Base-by-base conservation (phyloP, 2,329 filamentous ascomycete genomes). In the Sporothrix dimorphospora region DNA sequence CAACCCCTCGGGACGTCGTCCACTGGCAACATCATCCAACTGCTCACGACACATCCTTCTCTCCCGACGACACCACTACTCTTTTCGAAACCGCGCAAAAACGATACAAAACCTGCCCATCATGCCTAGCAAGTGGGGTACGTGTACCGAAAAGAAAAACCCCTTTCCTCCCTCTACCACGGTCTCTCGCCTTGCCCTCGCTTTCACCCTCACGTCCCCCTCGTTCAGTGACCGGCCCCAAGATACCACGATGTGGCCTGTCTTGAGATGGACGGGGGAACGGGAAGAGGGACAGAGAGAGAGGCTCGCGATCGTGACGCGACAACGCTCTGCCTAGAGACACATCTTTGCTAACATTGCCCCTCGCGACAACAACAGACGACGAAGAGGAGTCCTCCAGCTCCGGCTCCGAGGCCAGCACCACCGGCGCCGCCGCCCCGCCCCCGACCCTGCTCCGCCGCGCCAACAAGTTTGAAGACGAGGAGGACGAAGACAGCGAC, bases 401-500 rank as follows among this genome's bases (percentile, higher is more conserved):
- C 72, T 79, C 70, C 27, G 51, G 66, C 53, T 70, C 77, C n/a
- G 78, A 80, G 30, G 75, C 80, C 38, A 82, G 65, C 21, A 45
- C 30, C 3, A 34, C 30, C 30, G n/a, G n/a, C 30, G 80, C 84
- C 42, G 21, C 84, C 16, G 80, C 84, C 40, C 80, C 81, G 2
- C 77, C 80, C 65, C 80, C 80, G 59, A 16, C 38, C 72, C 77
- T 79, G 69, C 84, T 85, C 75, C 83, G 85, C 75, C 82, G 75
- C 19, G 57, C 80, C 74, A 83, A 72, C 75, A 94, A 96, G 84
- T 97, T 97, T 79, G 94, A 96, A 77, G 95, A 98, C 77, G 95
- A 98, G 81, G 94, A 97, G 82, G 91, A 87, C 71, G 90, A 94
- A 45, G 90, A 92, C 76, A 86, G 85, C 77, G 93, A 97, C 82